Evolutionary conservation across 371 early-diverging fungal species (phyloP).

Genomic region (Smittium mucronatum): DNA sequence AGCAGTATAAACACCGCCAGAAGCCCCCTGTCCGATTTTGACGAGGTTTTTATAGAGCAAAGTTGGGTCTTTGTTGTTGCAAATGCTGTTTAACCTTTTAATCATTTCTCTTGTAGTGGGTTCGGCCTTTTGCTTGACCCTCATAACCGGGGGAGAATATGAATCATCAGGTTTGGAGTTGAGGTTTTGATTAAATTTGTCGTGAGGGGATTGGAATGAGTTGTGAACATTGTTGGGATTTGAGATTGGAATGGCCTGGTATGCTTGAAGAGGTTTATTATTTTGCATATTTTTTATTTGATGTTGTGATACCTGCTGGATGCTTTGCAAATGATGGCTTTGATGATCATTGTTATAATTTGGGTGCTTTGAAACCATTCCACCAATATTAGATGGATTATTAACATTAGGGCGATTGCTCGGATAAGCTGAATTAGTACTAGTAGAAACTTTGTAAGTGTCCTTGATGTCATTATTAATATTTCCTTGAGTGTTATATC

Average conservation of each 20-base stretch:
- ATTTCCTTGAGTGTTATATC: too few species aligned
- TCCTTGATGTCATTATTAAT: too few species aligned
- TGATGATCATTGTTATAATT: too few species aligned
- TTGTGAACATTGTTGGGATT: background rate
- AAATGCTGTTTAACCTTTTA: slow-evolving; percentile 66
- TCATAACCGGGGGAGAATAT: slow-evolving; percentile 15
- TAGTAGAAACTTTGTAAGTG: too few species aligned
- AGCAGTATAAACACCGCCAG: slow-evolving; percentile 87
- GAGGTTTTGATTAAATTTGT: background rate
- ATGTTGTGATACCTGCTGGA: too few species aligned
- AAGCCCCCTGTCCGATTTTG: slow-evolving; percentile 94
- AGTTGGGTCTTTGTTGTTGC: slow-evolving; percentile 80
- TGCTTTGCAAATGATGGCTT: too few species aligned
- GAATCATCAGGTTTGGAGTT: background rate
- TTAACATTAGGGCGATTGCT: too few species aligned
- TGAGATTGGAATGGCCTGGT: background rate
- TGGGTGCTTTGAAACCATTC: too few species aligned
- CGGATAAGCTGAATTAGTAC: too few species aligned
- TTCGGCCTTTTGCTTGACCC: slow-evolving; percentile 16
- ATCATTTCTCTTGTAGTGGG: slow-evolving; percentile 58
- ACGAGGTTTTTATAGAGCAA: slow-evolving; percentile 58
- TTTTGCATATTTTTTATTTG: too few species aligned
- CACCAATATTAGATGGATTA: too few species aligned
- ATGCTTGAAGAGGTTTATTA: slow-evolving; percentile 2
- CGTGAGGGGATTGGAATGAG: too few species aligned